Conservation (phyloP, 1,139 yeast genomes). For the Nematodospora anomalae region DNA sequence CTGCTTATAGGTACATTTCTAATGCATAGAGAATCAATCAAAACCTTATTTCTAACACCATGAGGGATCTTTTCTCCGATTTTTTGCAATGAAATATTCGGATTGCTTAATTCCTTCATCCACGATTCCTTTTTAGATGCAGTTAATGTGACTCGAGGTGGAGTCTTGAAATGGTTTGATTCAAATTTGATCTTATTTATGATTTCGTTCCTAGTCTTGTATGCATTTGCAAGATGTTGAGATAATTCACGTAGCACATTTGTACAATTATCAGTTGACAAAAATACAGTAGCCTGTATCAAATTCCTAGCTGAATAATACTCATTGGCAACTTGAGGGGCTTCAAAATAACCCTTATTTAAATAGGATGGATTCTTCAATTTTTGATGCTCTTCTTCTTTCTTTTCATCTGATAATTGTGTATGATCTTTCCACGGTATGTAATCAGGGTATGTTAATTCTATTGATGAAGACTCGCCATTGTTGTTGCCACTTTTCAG, state of each 20-base stretch:
- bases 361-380: conserved; percentile 35
- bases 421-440: conserved; percentile 72
- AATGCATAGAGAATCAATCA: conserved; percentile 69
- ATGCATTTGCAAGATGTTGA: conserved; percentile 59
- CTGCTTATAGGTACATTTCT: conserved; percentile 70
- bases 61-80: conserved; percentile 87
- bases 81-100: conserved; percentile 60
- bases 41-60: conserved; percentile 72
- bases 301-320: conserved; percentile 54
- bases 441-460: conserved; percentile 66
- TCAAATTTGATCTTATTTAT: conserved; percentile 59
- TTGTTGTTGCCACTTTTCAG: neutral
- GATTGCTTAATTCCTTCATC: conserved; percentile 76
- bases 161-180: conserved; percentile 64
- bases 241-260: conserved; percentile 43
- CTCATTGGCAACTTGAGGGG: conserved; percentile 58
- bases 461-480: conserved; percentile 3
- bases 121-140: conserved; percentile 83
- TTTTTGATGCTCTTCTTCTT: conserved; percentile 26
- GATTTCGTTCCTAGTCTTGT: conserved; percentile 60
- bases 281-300: conserved; percentile 43
- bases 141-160: conserved; percentile 85
- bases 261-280: conserved; percentile 39
- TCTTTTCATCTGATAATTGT: conserved; percentile 40
- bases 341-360: conserved; percentile 49